These are phyloP conservation scores for Alternaria sp. DNA, from an alignment of 2,329 filamentous ascomycete genomes.

Conservation along the genomic window DNA sequence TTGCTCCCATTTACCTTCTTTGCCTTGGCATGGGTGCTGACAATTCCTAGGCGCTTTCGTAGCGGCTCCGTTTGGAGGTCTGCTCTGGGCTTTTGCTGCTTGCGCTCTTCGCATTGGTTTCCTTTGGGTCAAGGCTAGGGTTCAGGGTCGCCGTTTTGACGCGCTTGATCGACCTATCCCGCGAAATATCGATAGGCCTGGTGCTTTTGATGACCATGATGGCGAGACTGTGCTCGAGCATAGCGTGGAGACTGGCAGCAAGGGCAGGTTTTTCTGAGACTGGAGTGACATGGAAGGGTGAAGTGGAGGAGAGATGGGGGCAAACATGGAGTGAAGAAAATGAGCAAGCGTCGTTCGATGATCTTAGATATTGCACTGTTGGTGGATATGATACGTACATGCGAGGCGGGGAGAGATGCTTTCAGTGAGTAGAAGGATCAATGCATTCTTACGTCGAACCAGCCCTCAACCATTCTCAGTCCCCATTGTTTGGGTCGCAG, in stretches of 20 bases:
- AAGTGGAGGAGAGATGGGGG: not conserved
- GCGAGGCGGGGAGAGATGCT: no score
- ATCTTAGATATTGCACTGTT: no score
- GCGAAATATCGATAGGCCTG: conserved; percentile 9
- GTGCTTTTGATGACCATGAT: conserved; percentile 36
- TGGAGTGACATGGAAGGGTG: not conserved
- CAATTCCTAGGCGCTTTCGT: conserved; percentile 69
- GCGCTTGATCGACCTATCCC: conserved; percentile 65
- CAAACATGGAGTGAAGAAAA: no score
- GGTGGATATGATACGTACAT: no score
- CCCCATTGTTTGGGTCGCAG: no score
- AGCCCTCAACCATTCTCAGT: no score
- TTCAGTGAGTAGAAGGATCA: no score
- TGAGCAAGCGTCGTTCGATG: no score
- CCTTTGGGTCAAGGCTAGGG: conserved; percentile 66
- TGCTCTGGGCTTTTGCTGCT: conserved; percentile 74
- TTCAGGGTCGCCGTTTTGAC: conserved; percentile 69
- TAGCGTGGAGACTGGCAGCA: conserved; percentile 31
- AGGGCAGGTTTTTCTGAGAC: conserved; percentile 45
- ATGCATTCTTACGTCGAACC: no score
- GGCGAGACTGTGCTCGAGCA: conserved; percentile 36
- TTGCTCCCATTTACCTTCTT: no score
- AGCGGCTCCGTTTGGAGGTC: conserved; percentile 76
- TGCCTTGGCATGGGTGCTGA: no score
- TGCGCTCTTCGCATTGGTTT: conserved; percentile 66